Conservation (phyloP, 83 land plant genomes). For the Picea mariana region DNA sequence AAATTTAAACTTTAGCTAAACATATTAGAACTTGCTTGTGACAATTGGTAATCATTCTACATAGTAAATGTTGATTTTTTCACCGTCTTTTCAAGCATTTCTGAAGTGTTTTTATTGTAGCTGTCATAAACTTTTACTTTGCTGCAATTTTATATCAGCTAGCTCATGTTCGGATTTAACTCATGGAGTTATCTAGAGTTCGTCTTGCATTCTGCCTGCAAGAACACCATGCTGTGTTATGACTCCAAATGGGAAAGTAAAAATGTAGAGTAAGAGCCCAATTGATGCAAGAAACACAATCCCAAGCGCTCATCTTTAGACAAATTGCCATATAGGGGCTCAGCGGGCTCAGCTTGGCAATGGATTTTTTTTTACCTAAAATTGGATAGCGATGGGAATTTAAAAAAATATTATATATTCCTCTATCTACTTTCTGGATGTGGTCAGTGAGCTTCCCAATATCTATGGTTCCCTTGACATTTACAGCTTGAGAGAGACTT, state of each 20-base stretch:
- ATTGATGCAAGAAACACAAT: neutral
- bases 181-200: neutral
- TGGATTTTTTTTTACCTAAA: slow-evolving; percentile 31
- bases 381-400: slow-evolving; percentile 48
- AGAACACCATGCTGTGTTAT: neutral
- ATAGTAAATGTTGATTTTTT: no score
- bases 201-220: neutral
- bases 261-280: neutral
- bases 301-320: neutral
- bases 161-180: neutral
- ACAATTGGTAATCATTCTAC: no score
- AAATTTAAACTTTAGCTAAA: no score
- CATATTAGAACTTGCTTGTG: no score
- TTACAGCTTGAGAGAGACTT: slow-evolving; percentile 20
- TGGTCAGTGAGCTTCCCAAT: neutral
- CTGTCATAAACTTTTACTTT: no score
- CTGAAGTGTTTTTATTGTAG: no score
- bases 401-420: slow-evolving; percentile 30
- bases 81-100: no score
- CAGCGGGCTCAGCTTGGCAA: neutral
- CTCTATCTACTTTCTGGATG: neutral
- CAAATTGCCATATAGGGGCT: neutral
- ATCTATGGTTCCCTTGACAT: slow-evolving; percentile 44
- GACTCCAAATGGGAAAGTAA: neutral
- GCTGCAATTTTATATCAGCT: no score